These are phyloP conservation scores for Polychytrium aggregatum DNA, from an alignment of 192 early-diverging fungal genomes.

Conservation along the genomic window DNA sequence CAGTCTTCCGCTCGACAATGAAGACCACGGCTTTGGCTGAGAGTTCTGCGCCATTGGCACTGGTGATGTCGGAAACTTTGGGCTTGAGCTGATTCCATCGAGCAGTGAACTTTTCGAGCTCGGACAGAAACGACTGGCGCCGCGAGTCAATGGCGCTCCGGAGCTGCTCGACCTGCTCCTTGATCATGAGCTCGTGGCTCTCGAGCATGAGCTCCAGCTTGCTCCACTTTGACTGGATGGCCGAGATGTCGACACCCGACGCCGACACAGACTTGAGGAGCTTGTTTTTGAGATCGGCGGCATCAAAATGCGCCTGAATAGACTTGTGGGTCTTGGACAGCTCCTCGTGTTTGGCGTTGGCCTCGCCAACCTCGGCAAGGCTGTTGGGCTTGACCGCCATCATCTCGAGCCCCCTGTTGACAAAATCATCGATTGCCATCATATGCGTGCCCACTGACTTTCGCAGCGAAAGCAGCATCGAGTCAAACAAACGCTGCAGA, in stretches of 20 bases:
- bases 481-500: slow-evolving; percentile 44
- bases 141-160: slow-evolving; percentile 34
- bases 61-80: slow-evolving; percentile 14
- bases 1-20: slow-evolving; percentile 27
- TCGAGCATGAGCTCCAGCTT: slow-evolving; percentile 46
- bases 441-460: slow-evolving; percentile 23
- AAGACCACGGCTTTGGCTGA: slow-evolving; percentile 20
- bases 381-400: slow-evolving; percentile 37
- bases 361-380: slow-evolving; percentile 40
- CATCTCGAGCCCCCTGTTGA: slow-evolving; percentile 28
- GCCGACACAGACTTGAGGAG: slow-evolving; percentile 38
- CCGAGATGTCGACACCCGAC: slow-evolving; percentile 31
- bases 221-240: slow-evolving; percentile 33
- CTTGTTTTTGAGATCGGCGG: slow-evolving; percentile 38
- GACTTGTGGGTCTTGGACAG: slow-evolving; percentile 24
- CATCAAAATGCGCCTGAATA: slow-evolving; percentile 35
- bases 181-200: slow-evolving; percentile 46
- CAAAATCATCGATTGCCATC: slow-evolving; percentile 34
- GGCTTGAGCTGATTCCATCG: slow-evolving; percentile 47
- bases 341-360: slow-evolving; percentile 37
- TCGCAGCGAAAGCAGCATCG: slow-evolving; percentile 25
- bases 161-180: slow-evolving; percentile 45
- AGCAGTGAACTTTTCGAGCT: slow-evolving; percentile 35
- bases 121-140: slow-evolving; percentile 14
- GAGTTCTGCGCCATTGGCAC: slow-evolving; percentile 7